A percentile compares a stretch with the other conserved stretches of the same genome.
These are phyloP conservation scores for Colletotrichum agaves DNA, from an alignment of 2,329 filamentous ascomycete species.

Conservation along the genomic window DNA sequence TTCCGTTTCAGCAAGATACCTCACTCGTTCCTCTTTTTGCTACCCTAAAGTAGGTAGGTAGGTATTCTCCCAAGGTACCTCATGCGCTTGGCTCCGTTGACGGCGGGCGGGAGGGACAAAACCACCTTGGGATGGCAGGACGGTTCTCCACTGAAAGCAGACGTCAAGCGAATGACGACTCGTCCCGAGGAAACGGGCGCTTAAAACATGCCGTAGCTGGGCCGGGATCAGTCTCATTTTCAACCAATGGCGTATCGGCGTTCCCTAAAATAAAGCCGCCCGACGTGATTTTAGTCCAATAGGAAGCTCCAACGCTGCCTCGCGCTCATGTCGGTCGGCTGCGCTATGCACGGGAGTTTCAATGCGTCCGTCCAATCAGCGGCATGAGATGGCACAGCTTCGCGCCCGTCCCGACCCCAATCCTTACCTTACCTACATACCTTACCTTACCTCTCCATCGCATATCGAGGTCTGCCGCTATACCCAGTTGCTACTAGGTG, in stretches of 20 bases:
- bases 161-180: constrained; percentile 32
- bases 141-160: constrained; percentile 12
- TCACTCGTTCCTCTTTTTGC: background rate
- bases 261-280: constrained; percentile 42
- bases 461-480: constrained; percentile 8
- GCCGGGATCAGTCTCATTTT: constrained; percentile 13
- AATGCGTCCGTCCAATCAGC: constrained; percentile 20
- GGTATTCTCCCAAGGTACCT: too few relatives aligned
- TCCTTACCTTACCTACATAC: background rate
- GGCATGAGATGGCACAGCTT: constrained; percentile 11
- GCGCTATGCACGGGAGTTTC: constrained; percentile 24
- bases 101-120: constrained; percentile 13
- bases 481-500: too few relatives aligned
- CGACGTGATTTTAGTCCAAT: constrained; percentile 47
- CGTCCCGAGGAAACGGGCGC: constrained; percentile 29
- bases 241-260: constrained; percentile 43
- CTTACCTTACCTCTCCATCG: background rate
- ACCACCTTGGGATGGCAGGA: background rate
- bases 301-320: constrained; percentile 6
- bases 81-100: constrained; percentile 22
- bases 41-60: too few relatives aligned
- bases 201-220: constrained; percentile 29
- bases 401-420: constrained; percentile 24
- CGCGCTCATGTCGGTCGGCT: constrained; percentile 11
- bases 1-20: constrained; percentile 13